Base-by-base conservation (phyloP, 1,284 basidiomycete genomes). In the Apiotrichum akiyoshidainum region DNA sequence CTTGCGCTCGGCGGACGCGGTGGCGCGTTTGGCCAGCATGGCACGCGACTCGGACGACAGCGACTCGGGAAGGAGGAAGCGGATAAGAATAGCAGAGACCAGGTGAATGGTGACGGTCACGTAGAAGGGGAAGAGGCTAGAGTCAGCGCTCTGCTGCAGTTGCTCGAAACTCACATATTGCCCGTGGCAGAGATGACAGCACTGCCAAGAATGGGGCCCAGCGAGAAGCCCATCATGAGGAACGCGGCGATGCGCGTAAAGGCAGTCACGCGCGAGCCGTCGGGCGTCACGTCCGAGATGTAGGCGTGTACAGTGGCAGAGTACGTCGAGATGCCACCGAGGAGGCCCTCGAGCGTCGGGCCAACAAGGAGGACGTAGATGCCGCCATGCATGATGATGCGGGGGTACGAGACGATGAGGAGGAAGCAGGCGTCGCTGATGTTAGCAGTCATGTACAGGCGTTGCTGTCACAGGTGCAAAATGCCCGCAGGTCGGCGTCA, bases 321-420 rank as follows among this genome's bases (percentile, higher is more conserved):
- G 12, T 92, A 78, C 0, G 90, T 88, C 7, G 88, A 84, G 82
- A 88, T 88, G n/a, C 93, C 90, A 22, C 93, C 93, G 5, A 93
- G 81, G 3, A 87, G 72, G 16, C 93, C 93, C 68, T 96, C 92
- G 33, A 92, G 78, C 34, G 87, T 75, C 0, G 92, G 89, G 2
- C 91, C 88, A 48, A 94, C 65, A 21, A 95, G 78, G n/a, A 97
- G 82, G 45, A 94, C 80, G 68, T 88, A 85, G 26, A 82, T 78
- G 22, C 87, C 81, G 11, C 39, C 39, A 22, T 52, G 55, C 16
- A 89, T 88, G 8, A 89, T 79, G 16, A 82, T 79, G 52, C 83
- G 83, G 19, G 83, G 82, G 21, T 87, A 88, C 0, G 85, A 86
- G 2, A 89, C 88, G 8, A 88, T 86, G 33, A 91, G 80, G 59